Conservation (phyloP, 352 stramenopile genomes). For the Globisporangium rhizosaccharum region DNA sequence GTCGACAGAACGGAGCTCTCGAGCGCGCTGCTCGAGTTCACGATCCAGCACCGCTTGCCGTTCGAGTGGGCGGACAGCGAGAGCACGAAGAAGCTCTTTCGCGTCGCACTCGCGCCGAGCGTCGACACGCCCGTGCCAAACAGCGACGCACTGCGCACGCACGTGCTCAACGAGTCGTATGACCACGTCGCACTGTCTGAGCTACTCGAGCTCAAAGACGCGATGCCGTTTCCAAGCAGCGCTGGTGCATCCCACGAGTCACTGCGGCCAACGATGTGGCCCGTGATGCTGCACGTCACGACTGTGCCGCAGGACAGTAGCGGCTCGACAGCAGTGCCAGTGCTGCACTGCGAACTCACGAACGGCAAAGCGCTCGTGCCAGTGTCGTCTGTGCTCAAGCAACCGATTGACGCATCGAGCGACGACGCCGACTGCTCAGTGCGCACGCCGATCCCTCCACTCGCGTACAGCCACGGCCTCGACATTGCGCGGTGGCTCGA, state of each 20-base stretch:
- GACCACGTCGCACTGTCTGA: slow-evolving; percentile 24
- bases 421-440: too few species aligned
- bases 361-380: slow-evolving; percentile 32
- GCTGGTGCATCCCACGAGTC: not conserved
- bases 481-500: slow-evolving; percentile 49
- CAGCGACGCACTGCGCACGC: slow-evolving; percentile 30
- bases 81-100: slow-evolving; percentile 47
- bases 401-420: not conserved
- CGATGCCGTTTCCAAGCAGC: slow-evolving; percentile 12
- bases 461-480: slow-evolving; percentile 40
- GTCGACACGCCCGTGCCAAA: slow-evolving; percentile 27
- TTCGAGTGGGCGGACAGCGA: slow-evolving; percentile 61
- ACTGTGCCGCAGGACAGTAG: not conserved
- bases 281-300: slow-evolving; percentile 36
- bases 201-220: slow-evolving; percentile 32
- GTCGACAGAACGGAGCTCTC: slow-evolving; percentile 20
- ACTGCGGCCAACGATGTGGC: slow-evolving; percentile 10
- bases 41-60: slow-evolving; percentile 55
- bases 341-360: slow-evolving; percentile 31
- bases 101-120: slow-evolving; percentile 14
- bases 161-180: slow-evolving; percentile 36
- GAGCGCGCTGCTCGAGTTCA: slow-evolving; percentile 42
- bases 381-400: slow-evolving; percentile 23
- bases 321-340: slow-evolving; percentile 3
- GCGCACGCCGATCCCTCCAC: slow-evolving; percentile 1